phyloP scores from a whole-genome alignment of 139 green algal species.

The Chlorella sorokiniana region DNA sequence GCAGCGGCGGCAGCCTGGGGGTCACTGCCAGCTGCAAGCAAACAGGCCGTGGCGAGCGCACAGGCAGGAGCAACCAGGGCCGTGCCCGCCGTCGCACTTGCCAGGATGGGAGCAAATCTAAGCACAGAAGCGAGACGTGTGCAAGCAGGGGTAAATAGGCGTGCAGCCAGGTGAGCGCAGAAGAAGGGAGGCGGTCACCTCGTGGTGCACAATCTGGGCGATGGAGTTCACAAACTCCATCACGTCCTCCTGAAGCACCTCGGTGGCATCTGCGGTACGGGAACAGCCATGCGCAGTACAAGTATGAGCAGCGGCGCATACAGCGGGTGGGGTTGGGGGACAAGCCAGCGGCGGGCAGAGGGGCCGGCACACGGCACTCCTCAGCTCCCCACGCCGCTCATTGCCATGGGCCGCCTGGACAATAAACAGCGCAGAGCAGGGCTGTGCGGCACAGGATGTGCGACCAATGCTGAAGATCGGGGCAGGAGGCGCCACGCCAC shows the following conservation, averaged over 20 bases:
- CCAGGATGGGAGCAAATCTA: neutral
- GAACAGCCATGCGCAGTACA: neutral
- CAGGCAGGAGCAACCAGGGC: neutral
- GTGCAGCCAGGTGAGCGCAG: too few relatives aligned
- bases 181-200: too few relatives aligned
- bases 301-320: neutral
- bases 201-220: slow-evolving; percentile 90
- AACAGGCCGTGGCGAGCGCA: neutral
- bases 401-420: too few relatives aligned
- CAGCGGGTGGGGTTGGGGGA: neutral
- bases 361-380: neutral
- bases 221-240: slow-evolving; percentile 99
- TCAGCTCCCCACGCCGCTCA: neutral
- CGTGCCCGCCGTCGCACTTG: neutral
- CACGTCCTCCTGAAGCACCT: slow-evolving; percentile 93
- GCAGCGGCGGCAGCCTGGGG: neutral
- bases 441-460: too few relatives aligned
- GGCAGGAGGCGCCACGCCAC: neutral
- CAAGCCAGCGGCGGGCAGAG: neutral
- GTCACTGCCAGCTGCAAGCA: neutral
- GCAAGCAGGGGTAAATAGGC: too few relatives aligned
- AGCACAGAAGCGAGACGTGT: too few relatives aligned
- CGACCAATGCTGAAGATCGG: neutral
- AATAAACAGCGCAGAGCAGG: too few relatives aligned
- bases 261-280: slow-evolving; percentile 76